Conservation (phyloP, 148 eudicot species). For the Bassia scoparia region DNA sequence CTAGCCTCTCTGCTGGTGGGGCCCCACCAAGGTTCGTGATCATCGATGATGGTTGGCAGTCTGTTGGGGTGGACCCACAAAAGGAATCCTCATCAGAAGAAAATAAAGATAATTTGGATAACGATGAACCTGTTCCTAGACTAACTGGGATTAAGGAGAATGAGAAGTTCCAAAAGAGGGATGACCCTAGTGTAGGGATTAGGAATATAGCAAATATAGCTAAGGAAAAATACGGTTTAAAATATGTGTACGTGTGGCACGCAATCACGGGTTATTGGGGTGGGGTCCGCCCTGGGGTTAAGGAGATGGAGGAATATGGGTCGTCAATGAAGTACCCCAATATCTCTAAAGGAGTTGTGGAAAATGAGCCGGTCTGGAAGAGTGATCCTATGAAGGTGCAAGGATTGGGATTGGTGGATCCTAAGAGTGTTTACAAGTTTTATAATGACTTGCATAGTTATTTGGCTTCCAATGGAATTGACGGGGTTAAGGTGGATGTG, state of each 20-base stretch:
- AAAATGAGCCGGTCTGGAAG: constrained; percentile 73
- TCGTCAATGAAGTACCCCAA: constrained; percentile 52
- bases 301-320: constrained; percentile 64
- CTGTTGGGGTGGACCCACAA: constrained; percentile 37
- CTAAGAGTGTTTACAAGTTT: constrained; percentile 62
- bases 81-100: constrained; percentile 15
- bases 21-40: constrained; percentile 76
- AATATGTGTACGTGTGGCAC: constrained; percentile 87
- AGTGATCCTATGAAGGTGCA: constrained; percentile 52
- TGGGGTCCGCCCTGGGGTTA: constrained; percentile 67
- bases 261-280: constrained; percentile 91
- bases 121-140: constrained; percentile 36
- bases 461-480: constrained; percentile 66
- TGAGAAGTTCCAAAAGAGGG: constrained; percentile 51
- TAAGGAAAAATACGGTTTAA: constrained; percentile 61
- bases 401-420: constrained; percentile 72
- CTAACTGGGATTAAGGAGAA: constrained; percentile 75
- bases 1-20: constrained; percentile 52
- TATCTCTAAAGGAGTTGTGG: constrained; percentile 55
- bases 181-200: constrained; percentile 57
- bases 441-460: constrained; percentile 67
- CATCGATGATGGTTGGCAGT: constrained; percentile 93
- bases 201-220: constrained; percentile 54
- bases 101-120: background rate
- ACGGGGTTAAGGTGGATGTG: constrained; percentile 88